phyloP scores from a whole-genome alignment of 2,329 filamentous ascomycete species.

The Nemania bipapillata region DNA sequence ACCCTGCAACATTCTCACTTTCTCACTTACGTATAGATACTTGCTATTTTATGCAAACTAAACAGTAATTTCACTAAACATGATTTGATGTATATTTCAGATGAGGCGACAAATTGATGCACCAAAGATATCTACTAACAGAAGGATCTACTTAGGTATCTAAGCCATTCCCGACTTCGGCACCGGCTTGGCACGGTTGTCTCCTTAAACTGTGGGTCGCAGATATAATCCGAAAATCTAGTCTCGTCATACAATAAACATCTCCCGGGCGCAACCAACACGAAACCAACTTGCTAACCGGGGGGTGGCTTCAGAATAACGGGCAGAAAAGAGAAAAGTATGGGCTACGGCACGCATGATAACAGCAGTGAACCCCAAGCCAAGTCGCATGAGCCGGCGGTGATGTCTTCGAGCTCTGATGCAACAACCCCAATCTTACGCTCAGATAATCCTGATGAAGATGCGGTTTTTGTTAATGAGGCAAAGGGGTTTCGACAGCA shows the following conservation, averaged over 20 bases:
- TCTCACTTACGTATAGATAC: no score
- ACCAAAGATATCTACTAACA: no score
- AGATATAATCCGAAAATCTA: conserved; percentile 5
- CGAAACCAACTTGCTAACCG: background rate
- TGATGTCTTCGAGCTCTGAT: conserved; percentile 16
- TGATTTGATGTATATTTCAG: no score
- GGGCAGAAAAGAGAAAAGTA: conserved; percentile 1
- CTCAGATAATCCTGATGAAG: conserved; percentile 9
- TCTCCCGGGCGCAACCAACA: background rate
- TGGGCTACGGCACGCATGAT: conserved; percentile 31
- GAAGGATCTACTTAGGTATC: background rate
- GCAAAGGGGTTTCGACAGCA: conserved; percentile 28
- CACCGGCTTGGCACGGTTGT: background rate
- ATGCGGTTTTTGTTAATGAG: background rate
- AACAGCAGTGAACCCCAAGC: background rate
- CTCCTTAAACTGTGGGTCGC: conserved; percentile 22
- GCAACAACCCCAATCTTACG: background rate
- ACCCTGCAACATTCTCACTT: background rate
- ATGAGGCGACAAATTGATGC: no score
- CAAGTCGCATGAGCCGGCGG: background rate
- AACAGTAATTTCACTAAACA: no score
- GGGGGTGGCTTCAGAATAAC: background rate
- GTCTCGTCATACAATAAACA: background rate
- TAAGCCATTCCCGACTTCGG: background rate
- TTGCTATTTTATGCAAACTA: no score